Base-by-base conservation (phyloP, 805 yeast genomes). In the Saccharomycopsis amapae region DNA sequence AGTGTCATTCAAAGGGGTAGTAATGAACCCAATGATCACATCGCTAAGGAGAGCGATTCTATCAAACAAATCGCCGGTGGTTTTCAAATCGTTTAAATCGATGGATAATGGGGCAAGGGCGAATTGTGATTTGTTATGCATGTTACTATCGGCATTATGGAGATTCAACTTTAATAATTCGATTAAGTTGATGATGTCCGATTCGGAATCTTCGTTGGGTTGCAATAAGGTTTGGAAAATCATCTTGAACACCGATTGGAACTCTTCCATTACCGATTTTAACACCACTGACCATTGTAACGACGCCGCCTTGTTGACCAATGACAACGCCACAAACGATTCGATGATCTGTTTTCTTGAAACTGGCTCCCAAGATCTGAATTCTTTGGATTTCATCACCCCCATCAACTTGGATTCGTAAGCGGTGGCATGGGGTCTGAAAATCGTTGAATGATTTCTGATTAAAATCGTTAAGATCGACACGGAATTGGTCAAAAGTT, bases 391-490 rank as follows among this genome's bases (percentile, higher is more conserved):
- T 32, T 49, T 57, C 32, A 70, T 60, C 48, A 75, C 57, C 4
- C 52, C 54, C 7, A 65, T 48, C 25, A 79, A 61, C 25, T 67
- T 71, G 10, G 58, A 61, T 54, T 79, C 78, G 53, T 75, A 76
- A 55, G 78, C 81, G 48, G 77, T 73, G 3, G 81, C 82, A 63
- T 71, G 81, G 12, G 95, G 95, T 61, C 89, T 75, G 58, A 85
- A 85, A 1, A 94, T 82, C 1, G 93, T 84, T 1, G 94, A 73
- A 56, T 86, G 48, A 25, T 83, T 46, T 73, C 65, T 34, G 62
- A 59, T 28, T 82, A 64, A 22, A 81, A 57, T 26, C 2, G 51
- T 34, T 20, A 50, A 37, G 10, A 47, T 37, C 10, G 44, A 37
- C 15, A 50, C 26, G 25, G 48, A 32, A 22, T 67, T 58, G 22